Base-by-base conservation (phyloP, 371 early-diverging fungal species). In the Mortierella sp. region DNA sequence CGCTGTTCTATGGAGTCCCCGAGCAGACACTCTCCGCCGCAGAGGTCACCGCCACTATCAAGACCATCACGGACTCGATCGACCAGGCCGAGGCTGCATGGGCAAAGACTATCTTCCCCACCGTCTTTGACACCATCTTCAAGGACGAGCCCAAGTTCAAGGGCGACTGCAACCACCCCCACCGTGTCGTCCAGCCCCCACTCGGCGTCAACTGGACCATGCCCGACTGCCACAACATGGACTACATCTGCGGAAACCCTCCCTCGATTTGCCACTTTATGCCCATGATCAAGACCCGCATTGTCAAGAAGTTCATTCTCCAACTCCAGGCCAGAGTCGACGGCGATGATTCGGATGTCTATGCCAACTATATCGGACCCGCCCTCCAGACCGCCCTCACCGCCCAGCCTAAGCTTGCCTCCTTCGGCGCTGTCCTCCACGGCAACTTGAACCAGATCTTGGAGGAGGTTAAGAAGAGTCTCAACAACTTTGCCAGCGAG, bases 241-340 rank as follows among this genome's bases (percentile, higher is more conserved):
- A 93, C 74, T 93, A 93, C 70, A 91, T 93, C 76, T 93, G 94
- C 80, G 94, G 94, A 27, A 93, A 93, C 80, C 94, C 94, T 16
- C 94, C 94, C 24, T 92, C 93, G 32, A 91, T 93, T 75, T 93
- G 94, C 79, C 90, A 93, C 82, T 91, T 90, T 72, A 88, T 93
- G 82, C 87, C 87, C 70, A 81, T 84, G 78, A 81, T 88, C 76
- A 88, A 88, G 81, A 80, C 78, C 44, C 75, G 88, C 74, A 86
- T 80, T 60, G 84, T 87, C 48, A 72, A 75, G 24, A 87, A 78
- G 54, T 73, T 88, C 60, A 87, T 38, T 27, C 38, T 46, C 10
- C 85, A 79, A 60, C 76, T 84, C 51, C 79, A 79, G 71, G 70
- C 29, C 43, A 32, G 58, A 32, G 77, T 85, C 5, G 80, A 82